Percentiles rank a stretch among this genome's conserved stretches.
These are phyloP conservation scores for Antrodiella citrinella DNA, from an alignment of 768 basidiomycete species.

Conservation along the genomic window DNA sequence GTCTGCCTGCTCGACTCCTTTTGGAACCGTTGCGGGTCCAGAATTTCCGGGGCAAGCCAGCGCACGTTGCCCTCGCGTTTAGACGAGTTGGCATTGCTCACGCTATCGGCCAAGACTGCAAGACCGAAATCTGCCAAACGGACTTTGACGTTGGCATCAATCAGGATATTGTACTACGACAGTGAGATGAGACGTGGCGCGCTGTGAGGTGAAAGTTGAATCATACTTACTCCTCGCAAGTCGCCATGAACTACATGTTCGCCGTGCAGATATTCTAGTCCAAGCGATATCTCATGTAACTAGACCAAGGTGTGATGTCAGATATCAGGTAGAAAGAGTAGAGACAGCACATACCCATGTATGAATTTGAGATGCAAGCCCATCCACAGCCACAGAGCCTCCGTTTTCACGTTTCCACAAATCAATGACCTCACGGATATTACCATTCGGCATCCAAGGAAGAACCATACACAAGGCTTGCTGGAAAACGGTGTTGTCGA, in stretches of 20 bases:
- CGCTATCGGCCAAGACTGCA: background rate
- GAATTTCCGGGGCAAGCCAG: background rate
- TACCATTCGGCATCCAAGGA: constrained; percentile 3
- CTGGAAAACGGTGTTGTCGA: background rate
- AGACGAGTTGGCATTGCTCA: background rate
- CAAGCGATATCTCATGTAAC: constrained; percentile 1
- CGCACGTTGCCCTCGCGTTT: background rate
- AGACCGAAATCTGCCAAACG: constrained; percentile 5
- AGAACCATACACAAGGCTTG: background rate
- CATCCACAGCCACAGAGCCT: background rate
- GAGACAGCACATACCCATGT: background rate
- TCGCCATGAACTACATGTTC: constrained; percentile 5
- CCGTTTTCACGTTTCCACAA: background rate
- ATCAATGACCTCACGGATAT: background rate
- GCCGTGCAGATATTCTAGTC: constrained; percentile 4
- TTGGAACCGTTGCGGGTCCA: background rate
- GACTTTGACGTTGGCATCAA: background rate
- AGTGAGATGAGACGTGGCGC: background rate
- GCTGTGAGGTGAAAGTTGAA: background rate
- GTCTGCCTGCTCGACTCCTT: background rate
- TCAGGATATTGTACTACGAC: constrained; percentile 1
- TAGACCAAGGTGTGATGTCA: background rate
- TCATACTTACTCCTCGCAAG: constrained; percentile 1
- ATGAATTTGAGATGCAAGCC: background rate
- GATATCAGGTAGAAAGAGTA: background rate